Conservation (phyloP, 495 filamentous ascomycete species). For the Apodospora peruviana region DNA sequence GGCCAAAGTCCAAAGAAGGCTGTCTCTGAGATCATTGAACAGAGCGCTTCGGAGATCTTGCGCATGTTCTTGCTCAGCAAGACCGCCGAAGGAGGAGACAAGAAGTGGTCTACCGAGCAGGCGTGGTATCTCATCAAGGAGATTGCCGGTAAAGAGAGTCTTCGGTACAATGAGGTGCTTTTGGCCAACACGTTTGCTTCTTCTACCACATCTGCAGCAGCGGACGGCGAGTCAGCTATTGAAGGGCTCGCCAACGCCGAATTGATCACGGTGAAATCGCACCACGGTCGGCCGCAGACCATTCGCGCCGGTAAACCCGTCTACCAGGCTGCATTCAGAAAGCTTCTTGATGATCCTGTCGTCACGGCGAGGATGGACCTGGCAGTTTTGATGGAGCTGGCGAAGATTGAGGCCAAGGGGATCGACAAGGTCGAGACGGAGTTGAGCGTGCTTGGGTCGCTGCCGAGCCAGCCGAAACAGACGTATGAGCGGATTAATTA, state of each 20-base stretch:
- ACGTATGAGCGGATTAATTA: slow-evolving; percentile 57
- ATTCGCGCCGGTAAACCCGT: slow-evolving; percentile 84
- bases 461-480: slow-evolving; percentile 61
- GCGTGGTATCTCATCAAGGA: slow-evolving; percentile 83
- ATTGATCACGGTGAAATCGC: slow-evolving; percentile 70
- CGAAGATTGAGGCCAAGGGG: slow-evolving; percentile 63
- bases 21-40: slow-evolving; percentile 83
- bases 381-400: slow-evolving; percentile 57
- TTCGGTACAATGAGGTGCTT: slow-evolving; percentile 80
- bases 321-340: slow-evolving; percentile 74
- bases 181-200: slow-evolving; percentile 65
- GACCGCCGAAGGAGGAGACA: slow-evolving; percentile 37
- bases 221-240: slow-evolving; percentile 61
- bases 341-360: slow-evolving; percentile 64
- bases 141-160: slow-evolving; percentile 53
- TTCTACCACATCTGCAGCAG: slow-evolving; percentile 32
- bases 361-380: slow-evolving; percentile 72
- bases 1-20: slow-evolving; percentile 82
- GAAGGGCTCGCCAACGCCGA: slow-evolving; percentile 81
- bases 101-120: slow-evolving; percentile 73
- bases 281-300: slow-evolving; percentile 66
- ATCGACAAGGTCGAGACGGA: slow-evolving; percentile 81
- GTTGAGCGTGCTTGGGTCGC: slow-evolving; percentile 53
- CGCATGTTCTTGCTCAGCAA: slow-evolving; percentile 78
- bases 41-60: slow-evolving; percentile 80